Base-by-base conservation (phyloP, 2,329 filamentous ascomycete genomes). In the Nannizzia gypsea region DNA sequence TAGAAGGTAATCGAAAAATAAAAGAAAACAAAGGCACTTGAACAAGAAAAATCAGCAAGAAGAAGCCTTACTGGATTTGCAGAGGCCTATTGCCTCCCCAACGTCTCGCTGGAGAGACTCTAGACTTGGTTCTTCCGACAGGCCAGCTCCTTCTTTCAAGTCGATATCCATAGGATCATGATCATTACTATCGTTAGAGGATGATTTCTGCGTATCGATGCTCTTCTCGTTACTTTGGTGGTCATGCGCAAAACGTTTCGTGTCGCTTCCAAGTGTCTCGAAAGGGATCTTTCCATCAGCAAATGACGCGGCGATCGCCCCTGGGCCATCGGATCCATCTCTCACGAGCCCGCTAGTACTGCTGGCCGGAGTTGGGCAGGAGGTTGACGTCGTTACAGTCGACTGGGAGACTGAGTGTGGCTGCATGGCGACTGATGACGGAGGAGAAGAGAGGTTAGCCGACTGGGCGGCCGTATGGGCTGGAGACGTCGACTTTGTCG, bases 61-160 rank as follows among this genome's bases (percentile, higher is more conserved):
- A 34, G 67, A 57, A 56, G 65, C 72, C 76, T 78, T 78, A 78
- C 76, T 74, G 69, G 72, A 75, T 74, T 76, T 77, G 70, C 75
- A 76, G 65, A 77, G 71, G 71, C 76, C 75, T 68, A 76, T 78
- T 63, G 76, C 73, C 63, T 73, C 71, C 58, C 74, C 73, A 63
- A 78, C 73, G 62, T 78, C 71, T 62, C 73, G 71, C 65, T 77
- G 74, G 64, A 78, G 67, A 59, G 73, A 73, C 60, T 77, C 73
- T 61, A 77, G 66, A 58, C 68, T 71, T 55, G 70, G 67, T 61
- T 64, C 65, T 36, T 66, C 59, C 11, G 67, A 64, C 44, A 64
- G 56, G 36, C 62, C 64, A 36, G 60, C 60, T 52, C 62, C 58
- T 17, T 61, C 58, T 52, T 70, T 68, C 40, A 65, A 68, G 63